A percentile compares a stretch with the other conserved stretches of the same genome.
These are phyloP conservation scores for Ustilago lituana DNA, from an alignment of 1,284 basidiomycete genomes.

Conservation along the genomic window DNA sequence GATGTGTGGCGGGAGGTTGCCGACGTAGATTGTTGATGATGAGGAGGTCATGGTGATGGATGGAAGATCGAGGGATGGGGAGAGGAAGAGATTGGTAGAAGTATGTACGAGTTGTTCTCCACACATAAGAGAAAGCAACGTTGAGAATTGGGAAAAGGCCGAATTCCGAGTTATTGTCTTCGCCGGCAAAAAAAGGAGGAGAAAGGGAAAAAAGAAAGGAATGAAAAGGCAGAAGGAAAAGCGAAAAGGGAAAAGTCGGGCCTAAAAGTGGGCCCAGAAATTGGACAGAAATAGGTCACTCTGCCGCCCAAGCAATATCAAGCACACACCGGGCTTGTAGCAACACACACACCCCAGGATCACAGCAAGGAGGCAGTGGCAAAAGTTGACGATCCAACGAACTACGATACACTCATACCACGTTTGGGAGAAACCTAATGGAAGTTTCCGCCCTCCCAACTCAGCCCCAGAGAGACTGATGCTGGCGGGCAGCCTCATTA, in stretches of 20 bases:
- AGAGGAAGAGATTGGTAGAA: background rate
- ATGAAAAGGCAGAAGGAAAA: constrained; percentile 3
- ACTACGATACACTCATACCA: too few species aligned
- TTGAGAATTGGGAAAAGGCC: background rate
- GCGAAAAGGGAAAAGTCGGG: too few species aligned
- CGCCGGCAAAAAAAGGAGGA: background rate
- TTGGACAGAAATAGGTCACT: too few species aligned
- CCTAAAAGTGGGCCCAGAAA: too few species aligned
- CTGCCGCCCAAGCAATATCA: too few species aligned
- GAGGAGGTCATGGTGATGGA: background rate
- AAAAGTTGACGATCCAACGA: background rate
- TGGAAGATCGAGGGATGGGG: background rate
- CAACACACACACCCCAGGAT: too few species aligned
- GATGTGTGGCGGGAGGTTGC: constrained; percentile 21
- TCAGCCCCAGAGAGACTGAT: constrained; percentile 28
- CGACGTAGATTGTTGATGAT: constrained; percentile 32
- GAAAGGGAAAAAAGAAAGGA: background rate
- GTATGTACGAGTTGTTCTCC: background rate
- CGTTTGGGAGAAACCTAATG: too few species aligned
- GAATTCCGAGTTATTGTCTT: too few species aligned
- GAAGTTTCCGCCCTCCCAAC: too few species aligned
- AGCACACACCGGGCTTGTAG: too few species aligned
- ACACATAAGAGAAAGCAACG: background rate
- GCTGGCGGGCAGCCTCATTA: constrained; percentile 21
- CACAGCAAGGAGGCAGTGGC: background rate